Evolutionary conservation across 2,329 filamentous ascomycete genomes (phyloP).

Genomic region (Alternaria sp.): DNA sequence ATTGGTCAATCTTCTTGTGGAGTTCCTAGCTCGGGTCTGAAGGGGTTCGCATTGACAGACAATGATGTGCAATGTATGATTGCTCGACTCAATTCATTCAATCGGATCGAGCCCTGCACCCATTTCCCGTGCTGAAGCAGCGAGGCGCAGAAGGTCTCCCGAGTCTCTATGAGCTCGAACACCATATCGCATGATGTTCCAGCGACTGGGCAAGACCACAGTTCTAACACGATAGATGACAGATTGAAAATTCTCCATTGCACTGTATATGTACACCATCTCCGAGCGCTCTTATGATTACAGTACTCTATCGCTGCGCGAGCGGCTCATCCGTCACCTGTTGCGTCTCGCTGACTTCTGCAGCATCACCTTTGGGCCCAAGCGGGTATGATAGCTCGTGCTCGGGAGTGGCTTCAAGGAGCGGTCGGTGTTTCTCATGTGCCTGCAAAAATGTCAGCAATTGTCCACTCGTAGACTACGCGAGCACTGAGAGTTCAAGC

Average conservation of each 20-base stretch:
- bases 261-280: conserved; percentile 41
- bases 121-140: background rate
- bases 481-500: background rate
- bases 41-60: background rate
- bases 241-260: conserved; percentile 11
- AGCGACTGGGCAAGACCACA: background rate
- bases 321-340: conserved; percentile 66
- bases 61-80: too few species aligned
- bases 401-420: conserved; percentile 81
- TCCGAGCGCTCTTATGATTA: background rate
- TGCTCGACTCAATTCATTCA: too few species aligned
- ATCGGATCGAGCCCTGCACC: too few species aligned
- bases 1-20: background rate
- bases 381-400: conserved; percentile 86
- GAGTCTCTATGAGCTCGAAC: background rate
- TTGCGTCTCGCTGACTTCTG: conserved; percentile 67
- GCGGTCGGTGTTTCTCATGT: conserved; percentile 84
- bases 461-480: background rate
- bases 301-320: conserved; percentile 63
- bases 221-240: background rate
- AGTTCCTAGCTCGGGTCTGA: background rate
- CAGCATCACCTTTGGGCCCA: conserved; percentile 66
- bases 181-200: background rate
- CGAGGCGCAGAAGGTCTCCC: background rate
- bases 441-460: conserved; percentile 66